phyloP scores from a whole-genome alignment of 2,329 filamentous ascomycete genomes.

The Neopestalotiopsis sp. region DNA sequence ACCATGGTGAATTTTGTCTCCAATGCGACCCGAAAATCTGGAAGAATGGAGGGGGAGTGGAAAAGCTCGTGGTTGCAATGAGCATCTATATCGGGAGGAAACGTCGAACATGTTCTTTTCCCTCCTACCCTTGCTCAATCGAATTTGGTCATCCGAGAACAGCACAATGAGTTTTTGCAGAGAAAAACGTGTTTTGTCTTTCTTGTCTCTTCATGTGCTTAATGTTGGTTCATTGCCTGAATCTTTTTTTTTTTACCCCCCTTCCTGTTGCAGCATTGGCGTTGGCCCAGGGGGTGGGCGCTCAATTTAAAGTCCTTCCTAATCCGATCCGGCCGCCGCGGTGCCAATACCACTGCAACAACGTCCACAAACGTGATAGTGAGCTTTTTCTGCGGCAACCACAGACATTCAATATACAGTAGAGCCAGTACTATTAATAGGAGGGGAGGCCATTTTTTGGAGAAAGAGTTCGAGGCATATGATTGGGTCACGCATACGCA shows the following conservation, averaged over 20 bases:
- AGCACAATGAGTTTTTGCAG: background rate
- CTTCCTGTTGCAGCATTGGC: too few relatives aligned
- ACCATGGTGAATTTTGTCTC: too few relatives aligned
- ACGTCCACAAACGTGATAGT: background rate
- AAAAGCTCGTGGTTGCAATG: background rate
- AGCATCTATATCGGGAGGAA: background rate
- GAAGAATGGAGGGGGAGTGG: background rate
- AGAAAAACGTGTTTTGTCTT: background rate
- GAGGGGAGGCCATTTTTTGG: background rate
- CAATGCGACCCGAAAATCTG: slow-evolving; percentile 4
- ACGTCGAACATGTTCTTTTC: background rate
- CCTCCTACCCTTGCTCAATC: background rate
- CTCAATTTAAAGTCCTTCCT: slow-evolving; percentile 10
- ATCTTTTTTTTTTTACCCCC: too few relatives aligned
- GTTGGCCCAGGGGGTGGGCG: background rate
- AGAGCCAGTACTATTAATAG: background rate
- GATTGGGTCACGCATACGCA: background rate
- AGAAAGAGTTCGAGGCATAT: background rate
- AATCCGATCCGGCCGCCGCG: slow-evolving; percentile 13
- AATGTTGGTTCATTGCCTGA: background rate
- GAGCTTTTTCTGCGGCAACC: background rate
- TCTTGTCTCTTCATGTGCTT: background rate
- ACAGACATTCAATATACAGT: background rate
- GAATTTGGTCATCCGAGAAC: background rate
- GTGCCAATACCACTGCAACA: background rate